These are phyloP conservation scores for Crotalaria pallida DNA, from an alignment of 306 rosid genomes.

Conservation along the genomic window DNA sequence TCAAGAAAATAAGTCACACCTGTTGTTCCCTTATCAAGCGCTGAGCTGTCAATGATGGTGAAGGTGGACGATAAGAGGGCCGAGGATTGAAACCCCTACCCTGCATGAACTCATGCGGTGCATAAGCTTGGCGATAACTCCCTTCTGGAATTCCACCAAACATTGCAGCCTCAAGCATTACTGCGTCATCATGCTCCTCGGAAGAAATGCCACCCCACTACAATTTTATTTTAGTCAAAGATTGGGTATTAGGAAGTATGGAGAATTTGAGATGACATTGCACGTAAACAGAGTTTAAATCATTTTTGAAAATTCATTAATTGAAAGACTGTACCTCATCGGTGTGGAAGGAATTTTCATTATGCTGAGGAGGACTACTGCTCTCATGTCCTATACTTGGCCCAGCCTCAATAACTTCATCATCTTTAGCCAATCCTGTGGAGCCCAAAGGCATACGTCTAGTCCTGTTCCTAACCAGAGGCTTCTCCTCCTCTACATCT, in stretches of 20 bases:
- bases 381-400: slow-evolving; percentile 43
- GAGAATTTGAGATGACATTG: background rate
- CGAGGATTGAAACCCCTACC: slow-evolving; percentile 33
- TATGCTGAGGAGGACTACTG: slow-evolving; percentile 31
- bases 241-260: slow-evolving; percentile 7
- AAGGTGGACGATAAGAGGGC: slow-evolving; percentile 65
- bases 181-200: slow-evolving; percentile 88
- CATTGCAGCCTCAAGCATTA: slow-evolving; percentile 98
- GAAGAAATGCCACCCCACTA: slow-evolving; percentile 98
- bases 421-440: slow-evolving; percentile 39
- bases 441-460: slow-evolving; percentile 39
- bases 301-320: slow-evolving; percentile 3
- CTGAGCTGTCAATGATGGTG: slow-evolving; percentile 79
- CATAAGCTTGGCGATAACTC: slow-evolving; percentile 55
- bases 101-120: slow-evolving; percentile 61
- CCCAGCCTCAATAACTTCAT: slow-evolving; percentile 36
- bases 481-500: slow-evolving; percentile 74
- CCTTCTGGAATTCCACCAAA: slow-evolving; percentile 95
- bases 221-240: slow-evolving; percentile 23
- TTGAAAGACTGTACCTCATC: slow-evolving; percentile 56
- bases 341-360: slow-evolving; percentile 47
- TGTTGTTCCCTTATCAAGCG: slow-evolving; percentile 92
- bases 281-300: background rate
- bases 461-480: slow-evolving; percentile 69
- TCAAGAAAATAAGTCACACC: slow-evolving; percentile 41